phyloP scores from a whole-genome alignment of 352 stramenopile species.

The Phytophthora pluvialis region DNA sequence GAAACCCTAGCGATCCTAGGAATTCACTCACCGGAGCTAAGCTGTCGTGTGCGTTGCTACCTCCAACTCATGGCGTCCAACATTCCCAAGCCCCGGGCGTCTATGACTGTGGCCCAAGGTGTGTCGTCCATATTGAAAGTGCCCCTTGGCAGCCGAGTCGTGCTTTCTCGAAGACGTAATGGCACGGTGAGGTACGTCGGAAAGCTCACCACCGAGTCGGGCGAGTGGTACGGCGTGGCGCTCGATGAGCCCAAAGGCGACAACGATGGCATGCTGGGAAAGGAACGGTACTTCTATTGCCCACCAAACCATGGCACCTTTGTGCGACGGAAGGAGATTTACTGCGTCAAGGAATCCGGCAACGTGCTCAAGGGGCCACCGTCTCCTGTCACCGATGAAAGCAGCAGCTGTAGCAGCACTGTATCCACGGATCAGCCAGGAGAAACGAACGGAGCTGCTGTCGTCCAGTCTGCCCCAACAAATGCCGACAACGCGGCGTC shows the following conservation, averaged over 20 bases:
- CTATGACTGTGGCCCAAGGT: constrained; percentile 23
- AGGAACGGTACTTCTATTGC: constrained; percentile 65
- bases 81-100: constrained; percentile 38
- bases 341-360: constrained; percentile 53
- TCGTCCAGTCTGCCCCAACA: constrained; percentile 5
- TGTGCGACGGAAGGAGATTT: constrained; percentile 71
- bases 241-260: constrained; percentile 72
- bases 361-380: constrained; percentile 46
- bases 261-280: constrained; percentile 52
- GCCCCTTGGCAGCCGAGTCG: constrained; percentile 59
- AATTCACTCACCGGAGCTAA: background rate
- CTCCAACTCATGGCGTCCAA: constrained; percentile 34
- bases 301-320: constrained; percentile 59
- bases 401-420: constrained; percentile 43
- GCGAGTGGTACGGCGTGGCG: constrained; percentile 75
- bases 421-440: constrained; percentile 20
- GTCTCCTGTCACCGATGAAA: constrained; percentile 59
- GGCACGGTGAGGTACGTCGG: constrained; percentile 69
- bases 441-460: constrained; percentile 8
- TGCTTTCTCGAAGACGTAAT: constrained; percentile 59
- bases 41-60: background rate
- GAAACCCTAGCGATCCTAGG: constrained; percentile 1
- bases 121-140: constrained; percentile 47
- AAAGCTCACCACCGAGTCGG: constrained; percentile 57
- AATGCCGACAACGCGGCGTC: constrained; percentile 14